Conservation (phyloP, 1,284 basidiomycete species). For the Cutaneotrichosporon arboriforme region DNA sequence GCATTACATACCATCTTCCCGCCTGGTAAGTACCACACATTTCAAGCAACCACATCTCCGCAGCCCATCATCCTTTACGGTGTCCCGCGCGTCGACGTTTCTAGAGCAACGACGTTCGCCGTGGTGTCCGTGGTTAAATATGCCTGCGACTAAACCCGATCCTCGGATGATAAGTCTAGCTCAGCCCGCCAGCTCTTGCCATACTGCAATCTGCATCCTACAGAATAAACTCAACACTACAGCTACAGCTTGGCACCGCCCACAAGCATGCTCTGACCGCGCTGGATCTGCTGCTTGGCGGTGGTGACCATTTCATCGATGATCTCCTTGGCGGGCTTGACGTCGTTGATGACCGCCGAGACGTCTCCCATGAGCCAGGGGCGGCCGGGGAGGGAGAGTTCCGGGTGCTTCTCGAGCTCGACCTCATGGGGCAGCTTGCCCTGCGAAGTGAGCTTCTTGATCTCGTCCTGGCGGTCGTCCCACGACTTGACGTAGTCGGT, state of each 20-base stretch:
- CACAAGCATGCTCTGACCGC: constrained; percentile 8
- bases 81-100: no score
- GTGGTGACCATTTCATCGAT: constrained; percentile 63
- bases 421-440: constrained; percentile 68
- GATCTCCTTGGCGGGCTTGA: constrained; percentile 71
- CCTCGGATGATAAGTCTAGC: no score
- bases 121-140: no score
- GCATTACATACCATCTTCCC: no score
- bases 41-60: no score
- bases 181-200: background rate
- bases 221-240: background rate
- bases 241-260: constrained; percentile 8
- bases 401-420: constrained; percentile 54
- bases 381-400: constrained; percentile 17
- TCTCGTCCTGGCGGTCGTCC: constrained; percentile 46
- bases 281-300: constrained; percentile 21
- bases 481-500: constrained; percentile 75
- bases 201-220: background rate
- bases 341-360: constrained; percentile 67
- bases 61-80: no score
- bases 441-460: constrained; percentile 63
- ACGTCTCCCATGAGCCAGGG: constrained; percentile 65
- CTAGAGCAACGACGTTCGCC: no score
- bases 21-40: no score
- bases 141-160: no score